Conservation (phyloP, 768 basidiomycete genomes). For the Kwoniella heveanensis region DNA sequence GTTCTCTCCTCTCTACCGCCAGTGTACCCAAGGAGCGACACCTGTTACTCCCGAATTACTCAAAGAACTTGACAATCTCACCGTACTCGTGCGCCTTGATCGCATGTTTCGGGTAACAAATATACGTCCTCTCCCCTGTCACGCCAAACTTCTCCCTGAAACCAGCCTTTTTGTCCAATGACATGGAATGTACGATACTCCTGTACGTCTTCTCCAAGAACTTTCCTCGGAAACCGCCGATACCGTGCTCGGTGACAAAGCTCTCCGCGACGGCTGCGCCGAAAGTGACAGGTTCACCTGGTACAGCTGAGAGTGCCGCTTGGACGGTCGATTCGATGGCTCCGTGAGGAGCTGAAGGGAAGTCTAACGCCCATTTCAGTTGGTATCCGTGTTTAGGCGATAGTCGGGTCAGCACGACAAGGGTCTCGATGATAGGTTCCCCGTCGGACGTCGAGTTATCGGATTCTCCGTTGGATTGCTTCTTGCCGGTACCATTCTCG, state of each 20-base stretch:
- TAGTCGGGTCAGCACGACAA: constrained; percentile 63
- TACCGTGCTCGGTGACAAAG: constrained; percentile 53
- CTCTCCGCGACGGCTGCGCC: constrained; percentile 57
- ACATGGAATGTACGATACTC: constrained; percentile 55
- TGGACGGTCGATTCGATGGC: constrained; percentile 64
- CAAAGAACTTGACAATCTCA: constrained; percentile 34
- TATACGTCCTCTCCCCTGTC: constrained; percentile 35
- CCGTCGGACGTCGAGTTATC: constrained; percentile 33
- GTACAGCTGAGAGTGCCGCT: constrained; percentile 59
- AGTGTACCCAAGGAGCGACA: too few species aligned
- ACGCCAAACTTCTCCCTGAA: constrained; percentile 57
- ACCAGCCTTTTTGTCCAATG: constrained; percentile 57
- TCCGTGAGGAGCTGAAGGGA: constrained; percentile 63
- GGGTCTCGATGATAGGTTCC: constrained; percentile 58
- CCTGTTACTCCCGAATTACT: too few species aligned
- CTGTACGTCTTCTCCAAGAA: constrained; percentile 59
- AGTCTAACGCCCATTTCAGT: constrained; percentile 65
- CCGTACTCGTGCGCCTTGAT: constrained; percentile 19
- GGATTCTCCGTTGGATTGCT: neutral
- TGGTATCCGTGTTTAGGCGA: constrained; percentile 59
- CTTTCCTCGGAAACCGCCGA: constrained; percentile 54
- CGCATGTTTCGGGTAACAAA: constrained; percentile 40
- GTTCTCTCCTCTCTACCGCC: neutral
- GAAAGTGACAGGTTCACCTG: constrained; percentile 58
- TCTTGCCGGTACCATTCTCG: neutral